phyloP scores from a whole-genome alignment of 805 yeast species.

The Debaryomyces prosopidis region DNA sequence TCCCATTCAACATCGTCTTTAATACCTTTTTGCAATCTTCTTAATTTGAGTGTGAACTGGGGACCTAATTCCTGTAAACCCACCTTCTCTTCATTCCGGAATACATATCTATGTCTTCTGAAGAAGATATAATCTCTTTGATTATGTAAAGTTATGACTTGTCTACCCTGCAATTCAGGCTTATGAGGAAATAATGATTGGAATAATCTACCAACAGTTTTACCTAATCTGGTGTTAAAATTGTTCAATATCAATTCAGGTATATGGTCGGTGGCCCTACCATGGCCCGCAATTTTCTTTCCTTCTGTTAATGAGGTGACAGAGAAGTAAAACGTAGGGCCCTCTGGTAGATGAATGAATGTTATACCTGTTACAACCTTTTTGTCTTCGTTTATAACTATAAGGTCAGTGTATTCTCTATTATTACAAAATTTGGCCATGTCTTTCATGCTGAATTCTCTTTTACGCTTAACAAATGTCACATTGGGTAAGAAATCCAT shows the following conservation, averaged over 20 bases:
- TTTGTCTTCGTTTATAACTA: conserved; percentile 92
- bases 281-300: conserved; percentile 80
- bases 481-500: conserved; percentile 84
- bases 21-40: conserved; percentile 89
- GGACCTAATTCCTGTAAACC: conserved; percentile 97
- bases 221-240: conserved; percentile 89
- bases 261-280: conserved; percentile 83
- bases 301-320: conserved; percentile 75
- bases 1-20: conserved; percentile 96
- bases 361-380: conserved; percentile 90
- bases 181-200: conserved; percentile 89
- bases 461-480: conserved; percentile 83
- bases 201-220: conserved; percentile 88
- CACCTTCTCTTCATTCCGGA: conserved; percentile 85
- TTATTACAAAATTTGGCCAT: conserved; percentile 82
- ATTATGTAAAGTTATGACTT: conserved; percentile 92
- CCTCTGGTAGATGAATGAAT: conserved; percentile 89
- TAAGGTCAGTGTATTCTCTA: conserved; percentile 82
- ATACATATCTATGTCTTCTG: conserved; percentile 91
- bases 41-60: conserved; percentile 85
- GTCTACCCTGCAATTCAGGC: conserved; percentile 95
- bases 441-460: conserved; percentile 80
- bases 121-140: conserved; percentile 95
- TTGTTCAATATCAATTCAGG: conserved; percentile 93
- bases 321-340: conserved; percentile 93